Conservation (phyloP, 306 rosid genomes). For the Inga laurina region DNA sequence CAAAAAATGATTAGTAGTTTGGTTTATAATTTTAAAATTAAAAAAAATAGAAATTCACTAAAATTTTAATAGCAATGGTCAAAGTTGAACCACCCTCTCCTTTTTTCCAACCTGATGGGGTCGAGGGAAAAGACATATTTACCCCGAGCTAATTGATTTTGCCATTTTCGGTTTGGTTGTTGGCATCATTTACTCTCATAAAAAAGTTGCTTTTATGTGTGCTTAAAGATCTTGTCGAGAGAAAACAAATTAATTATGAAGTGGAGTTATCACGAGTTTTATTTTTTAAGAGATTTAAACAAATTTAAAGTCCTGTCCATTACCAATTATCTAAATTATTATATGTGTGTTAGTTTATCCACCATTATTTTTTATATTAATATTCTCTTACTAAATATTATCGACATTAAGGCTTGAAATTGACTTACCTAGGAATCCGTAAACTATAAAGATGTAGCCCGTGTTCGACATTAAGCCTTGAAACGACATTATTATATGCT, state of each 20-base stretch:
- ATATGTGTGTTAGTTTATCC: neutral
- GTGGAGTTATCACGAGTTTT: neutral
- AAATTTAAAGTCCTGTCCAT: neutral
- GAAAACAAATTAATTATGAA: neutral
- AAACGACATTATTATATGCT: too few relatives aligned
- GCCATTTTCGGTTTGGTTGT: neutral
- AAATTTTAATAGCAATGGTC: conserved; percentile 6
- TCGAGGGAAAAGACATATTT: conserved; percentile 4
- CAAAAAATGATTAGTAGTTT: too few relatives aligned
- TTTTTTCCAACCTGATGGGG: conserved; percentile 10
- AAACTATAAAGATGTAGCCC: too few relatives aligned
- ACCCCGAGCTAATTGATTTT: conserved; percentile 1
- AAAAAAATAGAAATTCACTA: too few relatives aligned
- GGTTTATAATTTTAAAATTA: neutral
- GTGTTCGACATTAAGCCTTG: too few relatives aligned
- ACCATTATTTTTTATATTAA: neutral
- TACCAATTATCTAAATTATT: neutral
- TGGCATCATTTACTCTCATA: neutral
- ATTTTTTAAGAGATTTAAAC: neutral
- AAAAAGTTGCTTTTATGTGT: neutral
- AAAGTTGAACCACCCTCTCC: conserved; percentile 28
- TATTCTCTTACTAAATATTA: neutral
- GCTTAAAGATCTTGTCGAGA: neutral
- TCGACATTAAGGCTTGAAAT: neutral
- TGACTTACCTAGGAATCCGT: neutral